Base-by-base conservation (phyloP, 352 stramenopile genomes). In the Peronosclerospora sorghi region DNA sequence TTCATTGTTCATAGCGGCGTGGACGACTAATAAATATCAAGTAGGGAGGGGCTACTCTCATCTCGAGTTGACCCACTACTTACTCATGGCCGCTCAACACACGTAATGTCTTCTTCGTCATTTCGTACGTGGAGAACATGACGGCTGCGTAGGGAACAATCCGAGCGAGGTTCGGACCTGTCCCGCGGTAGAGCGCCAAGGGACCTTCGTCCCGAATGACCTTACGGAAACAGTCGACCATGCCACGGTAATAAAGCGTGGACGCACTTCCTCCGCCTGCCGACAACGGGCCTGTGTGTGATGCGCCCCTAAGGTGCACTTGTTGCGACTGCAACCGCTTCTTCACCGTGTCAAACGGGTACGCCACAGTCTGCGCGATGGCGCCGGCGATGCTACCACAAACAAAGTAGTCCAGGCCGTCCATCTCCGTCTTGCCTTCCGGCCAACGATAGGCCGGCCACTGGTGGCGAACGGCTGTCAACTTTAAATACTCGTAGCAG, bases 281-380 rank as follows among this genome's bases (percentile, higher is more conserved):
- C 8, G 47, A 41, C 23, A 61, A 45, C 8, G 44, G 45, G 3
- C 55, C 55, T 20, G 45, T 48, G 17, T 7, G 36, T 17, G 55
- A 56, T 26, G 43, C 41, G 30, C 56, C 55, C 32, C n/a, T n/a
- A n/a, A 58, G 24, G 14, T 58, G 45, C 10, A 65, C 44, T 15
- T 62, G 41, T 48, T 86, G 70, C 2, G 48, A 64, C 54, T 92
- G 79, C 35, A 92, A 68, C 5, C 77, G 71, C 54, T 86, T 88
- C 56, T 87, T 87, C 15, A 92, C 69, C 23, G 71, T 83, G 49
- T 92, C 76, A 43, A 92, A 92, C 35, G 79, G 76, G 49, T 92
- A 92, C 24, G 76, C 69, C 14, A 85, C 76, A n/a, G 76, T 85
- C 59, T 92, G 79, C 6, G 73, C 78, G 29, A 86, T 61, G 4